Conservation (phyloP, 1,139 yeast species). For the Candida dubliniensis region DNA sequence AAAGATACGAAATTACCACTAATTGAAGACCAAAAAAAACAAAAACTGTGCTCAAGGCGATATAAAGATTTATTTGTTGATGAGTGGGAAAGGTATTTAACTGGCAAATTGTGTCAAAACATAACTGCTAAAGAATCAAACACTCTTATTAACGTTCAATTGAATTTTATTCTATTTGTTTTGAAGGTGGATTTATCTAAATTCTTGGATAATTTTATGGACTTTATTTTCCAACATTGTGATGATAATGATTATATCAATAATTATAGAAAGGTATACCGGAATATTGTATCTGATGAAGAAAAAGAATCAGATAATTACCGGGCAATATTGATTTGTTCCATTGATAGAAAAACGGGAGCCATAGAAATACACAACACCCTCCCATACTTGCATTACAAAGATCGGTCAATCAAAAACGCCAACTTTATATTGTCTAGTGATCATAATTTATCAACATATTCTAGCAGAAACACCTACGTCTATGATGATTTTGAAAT, state of each 20-base stretch:
- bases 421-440: constrained; percentile 10
- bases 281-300: constrained; percentile 14
- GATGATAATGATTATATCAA: constrained; percentile 10
- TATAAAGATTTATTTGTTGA: constrained; percentile 15
- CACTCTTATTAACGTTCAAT: constrained; percentile 32
- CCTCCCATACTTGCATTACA: constrained; percentile 17
- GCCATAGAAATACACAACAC: constrained; percentile 24
- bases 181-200: constrained; percentile 29
- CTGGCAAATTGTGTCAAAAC: constrained; percentile 23
- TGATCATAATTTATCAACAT: constrained; percentile 4
- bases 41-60: constrained; percentile 3
- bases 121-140: constrained; percentile 20
- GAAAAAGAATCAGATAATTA: constrained; percentile 1
- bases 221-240: constrained; percentile 14
- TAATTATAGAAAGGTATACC: constrained; percentile 12
- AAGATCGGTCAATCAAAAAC: constrained; percentile 12
- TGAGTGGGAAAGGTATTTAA: constrained; percentile 17
- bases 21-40: constrained; percentile 5
- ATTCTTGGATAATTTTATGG: constrained; percentile 20
- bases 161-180: constrained; percentile 38
- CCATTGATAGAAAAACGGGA: constrained; percentile 35
- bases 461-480: constrained; percentile 10
- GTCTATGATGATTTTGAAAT: constrained; percentile 17
- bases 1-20: constrained; percentile 1
- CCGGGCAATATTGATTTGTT: constrained; percentile 28